phyloP scores from a whole-genome alignment of 768 basidiomycete species.

The Trametes cinnabarina region DNA sequence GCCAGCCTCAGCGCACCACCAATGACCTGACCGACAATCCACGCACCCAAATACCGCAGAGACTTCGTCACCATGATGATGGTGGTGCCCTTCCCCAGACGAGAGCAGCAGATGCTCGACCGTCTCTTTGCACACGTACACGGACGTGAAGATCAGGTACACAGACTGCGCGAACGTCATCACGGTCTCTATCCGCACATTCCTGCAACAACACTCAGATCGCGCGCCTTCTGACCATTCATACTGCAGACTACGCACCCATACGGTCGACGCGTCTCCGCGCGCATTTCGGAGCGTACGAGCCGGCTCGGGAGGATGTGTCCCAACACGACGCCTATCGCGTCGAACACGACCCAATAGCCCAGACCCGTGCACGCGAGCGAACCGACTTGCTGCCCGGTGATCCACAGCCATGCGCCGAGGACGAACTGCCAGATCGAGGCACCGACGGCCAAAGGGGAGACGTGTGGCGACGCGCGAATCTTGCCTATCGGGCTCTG shows the following conservation, averaged over 20 bases:
- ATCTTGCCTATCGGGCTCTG: conserved; percentile 20
- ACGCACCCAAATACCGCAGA: conserved; percentile 42
- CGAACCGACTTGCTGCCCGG: conserved; percentile 85
- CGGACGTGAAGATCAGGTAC: conserved; percentile 89
- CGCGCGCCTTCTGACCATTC: not conserved
- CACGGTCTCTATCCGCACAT: conserved; percentile 65
- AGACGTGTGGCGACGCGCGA: conserved; percentile 17
- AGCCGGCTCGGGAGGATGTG: conserved; percentile 47
- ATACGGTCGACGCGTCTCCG: conserved; percentile 44
- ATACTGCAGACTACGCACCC: conserved; percentile 59
- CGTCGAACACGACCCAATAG: conserved; percentile 96
- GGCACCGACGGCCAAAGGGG: conserved; percentile 14
- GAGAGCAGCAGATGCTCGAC: conserved; percentile 87
- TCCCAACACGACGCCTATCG: conserved; percentile 69
- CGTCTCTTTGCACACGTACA: conserved; percentile 97
- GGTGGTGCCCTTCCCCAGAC: conserved; percentile 63
- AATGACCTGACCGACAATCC: too few species aligned
- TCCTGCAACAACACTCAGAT: conserved; percentile 37
- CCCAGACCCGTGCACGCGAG: conserved; percentile 87
- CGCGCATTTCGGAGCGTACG: conserved; percentile 30
- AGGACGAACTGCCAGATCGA: conserved; percentile 48
- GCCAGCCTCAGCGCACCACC: conserved; percentile 13
- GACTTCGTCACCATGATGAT: conserved; percentile 61
- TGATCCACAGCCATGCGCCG: conserved; percentile 81
- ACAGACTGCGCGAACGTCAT: conserved; percentile 87